phyloP scores from a whole-genome alignment of 306 rosid species.

The Acacia crassicarpa region DNA sequence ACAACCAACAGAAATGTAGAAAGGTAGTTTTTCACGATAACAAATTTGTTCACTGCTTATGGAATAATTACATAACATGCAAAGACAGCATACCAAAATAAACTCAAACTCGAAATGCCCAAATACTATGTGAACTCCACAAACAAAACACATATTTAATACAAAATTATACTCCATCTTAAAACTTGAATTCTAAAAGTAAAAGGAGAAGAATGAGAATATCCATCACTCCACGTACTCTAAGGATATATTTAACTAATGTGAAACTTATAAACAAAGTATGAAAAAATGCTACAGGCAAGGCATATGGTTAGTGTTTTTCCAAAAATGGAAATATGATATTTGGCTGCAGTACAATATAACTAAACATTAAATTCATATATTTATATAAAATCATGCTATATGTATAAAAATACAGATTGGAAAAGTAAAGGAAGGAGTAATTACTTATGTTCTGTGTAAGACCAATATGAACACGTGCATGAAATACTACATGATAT shows the following conservation, averaged over 20 bases:
- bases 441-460: not conserved
- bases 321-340: slow-evolving; percentile 28
- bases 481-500: not conserved
- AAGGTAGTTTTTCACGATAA: not conserved
- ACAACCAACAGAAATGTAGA: not conserved
- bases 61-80: not conserved
- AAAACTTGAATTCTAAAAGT: not conserved
- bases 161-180: not conserved
- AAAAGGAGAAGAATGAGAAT: not conserved
- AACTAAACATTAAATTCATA: slow-evolving; percentile 4
- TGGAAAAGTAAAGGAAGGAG: slow-evolving; percentile 1
- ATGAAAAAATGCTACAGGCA: slow-evolving; percentile 2
- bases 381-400: slow-evolving; percentile 13
- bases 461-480: not conserved
- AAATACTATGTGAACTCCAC: not conserved
- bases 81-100: not conserved
- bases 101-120: not conserved
- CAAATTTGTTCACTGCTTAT: not conserved
- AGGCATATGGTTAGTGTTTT: not conserved
- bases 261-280: not conserved
- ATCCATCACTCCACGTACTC: not conserved
- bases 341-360: not conserved
- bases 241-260: slow-evolving; percentile 2
- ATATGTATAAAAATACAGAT: not conserved
- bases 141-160: not conserved